A percentile compares a stretch with the other conserved stretches of the same genome.
phyloP scores from a whole-genome alignment of 2,329 filamentous ascomycete species.

The Didymella keratinophila region DNA sequence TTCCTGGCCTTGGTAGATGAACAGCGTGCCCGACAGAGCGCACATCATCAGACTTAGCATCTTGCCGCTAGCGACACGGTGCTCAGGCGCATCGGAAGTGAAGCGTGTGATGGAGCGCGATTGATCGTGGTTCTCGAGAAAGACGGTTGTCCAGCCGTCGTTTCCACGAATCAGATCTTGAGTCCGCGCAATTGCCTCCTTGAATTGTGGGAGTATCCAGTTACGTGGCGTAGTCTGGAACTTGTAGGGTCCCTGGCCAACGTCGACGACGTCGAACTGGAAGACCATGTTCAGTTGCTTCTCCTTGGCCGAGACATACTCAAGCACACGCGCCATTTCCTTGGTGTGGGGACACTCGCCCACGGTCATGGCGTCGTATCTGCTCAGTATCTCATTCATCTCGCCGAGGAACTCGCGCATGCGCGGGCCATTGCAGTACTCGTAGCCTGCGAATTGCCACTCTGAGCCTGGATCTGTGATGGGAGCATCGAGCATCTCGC shows the following conservation, averaged over 20 bases:
- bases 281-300: conserved; percentile 75
- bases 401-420: conserved; percentile 73
- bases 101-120: conserved; percentile 59
- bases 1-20: conserved; percentile 62
- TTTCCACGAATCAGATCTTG: conserved; percentile 43
- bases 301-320: conserved; percentile 66
- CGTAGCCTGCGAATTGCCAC: conserved; percentile 50
- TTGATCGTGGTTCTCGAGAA: conserved; percentile 64
- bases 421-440: conserved; percentile 72
- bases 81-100: conserved; percentile 57
- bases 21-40: conserved; percentile 58
- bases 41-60: conserved; percentile 58
- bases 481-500: conserved; percentile 45
- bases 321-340: conserved; percentile 63
- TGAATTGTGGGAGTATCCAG: conserved; percentile 43
- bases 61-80: conserved; percentile 57
- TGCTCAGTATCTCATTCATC: conserved; percentile 66
- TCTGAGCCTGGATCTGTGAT: conserved; percentile 41
- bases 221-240: conserved; percentile 48
- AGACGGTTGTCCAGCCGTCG: conserved; percentile 59
- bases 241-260: conserved; percentile 48
- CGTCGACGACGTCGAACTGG: conserved; percentile 53
- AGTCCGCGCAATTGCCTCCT: conserved; percentile 41
- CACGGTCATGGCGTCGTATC: conserved; percentile 73
- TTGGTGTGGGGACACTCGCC: conserved; percentile 73